Evolutionary conservation across 225 moss, liverwort and hornwort genomes (phyloP).

Genomic region (Pseudisothecium myosuroides): DNA sequence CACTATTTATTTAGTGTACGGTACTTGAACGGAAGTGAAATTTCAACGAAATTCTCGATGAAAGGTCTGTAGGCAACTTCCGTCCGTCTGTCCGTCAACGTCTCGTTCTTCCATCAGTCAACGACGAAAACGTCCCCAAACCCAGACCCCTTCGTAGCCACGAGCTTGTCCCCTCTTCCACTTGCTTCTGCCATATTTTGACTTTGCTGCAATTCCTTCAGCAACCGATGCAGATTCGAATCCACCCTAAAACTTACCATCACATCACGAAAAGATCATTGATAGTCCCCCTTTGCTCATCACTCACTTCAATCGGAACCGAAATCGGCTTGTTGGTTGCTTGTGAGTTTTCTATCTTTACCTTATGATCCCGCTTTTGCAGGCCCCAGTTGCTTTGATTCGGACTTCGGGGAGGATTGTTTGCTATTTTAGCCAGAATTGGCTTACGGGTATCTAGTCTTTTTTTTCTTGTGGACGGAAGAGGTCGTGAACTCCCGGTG

Average conservation of each 20-base stretch:
- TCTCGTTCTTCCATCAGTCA: neutral
- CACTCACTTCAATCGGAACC: neutral
- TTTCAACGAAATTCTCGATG: neutral
- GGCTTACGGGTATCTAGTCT: too few species aligned
- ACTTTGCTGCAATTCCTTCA: neutral
- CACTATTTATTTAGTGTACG: too few species aligned
- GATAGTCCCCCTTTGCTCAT: neutral
- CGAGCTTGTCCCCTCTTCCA: neutral
- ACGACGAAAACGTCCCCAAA: neutral
- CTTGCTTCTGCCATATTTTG: neutral
- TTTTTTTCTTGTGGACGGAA: neutral
- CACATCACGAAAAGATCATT: neutral
- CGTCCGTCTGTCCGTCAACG: neutral
- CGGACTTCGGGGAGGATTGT: neutral
- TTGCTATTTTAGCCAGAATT: neutral
- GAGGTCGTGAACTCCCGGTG: neutral
- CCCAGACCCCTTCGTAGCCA: neutral
- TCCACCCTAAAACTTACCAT: neutral
- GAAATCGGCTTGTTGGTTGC: neutral
- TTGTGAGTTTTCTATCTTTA: neutral
- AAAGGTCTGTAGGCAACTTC: neutral
- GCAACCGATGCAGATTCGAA: neutral
- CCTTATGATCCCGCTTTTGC: neutral
- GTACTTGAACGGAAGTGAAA: too few species aligned
- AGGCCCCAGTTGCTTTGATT: neutral